Percentiles rank a stretch among this genome's conserved stretches.
phyloP scores from a whole-genome alignment of 345 rosid genomes.

The Cardamine chenopodiifolia region DNA sequence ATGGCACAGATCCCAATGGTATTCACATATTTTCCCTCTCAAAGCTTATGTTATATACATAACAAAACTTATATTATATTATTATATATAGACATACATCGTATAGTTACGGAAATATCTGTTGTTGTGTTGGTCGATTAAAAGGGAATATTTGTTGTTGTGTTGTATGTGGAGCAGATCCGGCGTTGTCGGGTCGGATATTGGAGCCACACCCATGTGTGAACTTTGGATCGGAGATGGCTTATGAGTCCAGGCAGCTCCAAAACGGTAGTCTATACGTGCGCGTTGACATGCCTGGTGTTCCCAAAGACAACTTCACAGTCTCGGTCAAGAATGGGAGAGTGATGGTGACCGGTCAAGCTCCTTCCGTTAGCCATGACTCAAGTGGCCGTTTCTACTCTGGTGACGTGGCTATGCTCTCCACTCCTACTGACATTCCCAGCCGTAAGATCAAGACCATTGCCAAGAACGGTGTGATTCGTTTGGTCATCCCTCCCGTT shows the following conservation, averaged over 20 bases:
- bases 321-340: constrained; percentile 22
- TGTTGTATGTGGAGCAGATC: neutral
- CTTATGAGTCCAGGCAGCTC: neutral
- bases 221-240: neutral
- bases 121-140: neutral
- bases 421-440: neutral
- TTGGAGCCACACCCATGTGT: neutral
- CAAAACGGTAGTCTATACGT: neutral
- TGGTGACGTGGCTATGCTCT: constrained; percentile 32
- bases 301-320: constrained; percentile 24
- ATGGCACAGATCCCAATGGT: constrained; percentile 20
- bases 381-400: constrained; percentile 17
- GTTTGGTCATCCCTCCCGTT: constrained; percentile 22
- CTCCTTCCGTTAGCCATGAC: constrained; percentile 25
- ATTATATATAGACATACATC: neutral
- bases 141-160: neutral
- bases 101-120: neutral
- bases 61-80: neutral
- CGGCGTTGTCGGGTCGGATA: neutral
- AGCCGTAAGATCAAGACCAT: constrained; percentile 18
- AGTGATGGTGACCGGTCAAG: constrained; percentile 23
- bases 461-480: constrained; percentile 15
- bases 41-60: neutral
- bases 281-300: constrained; percentile 11
- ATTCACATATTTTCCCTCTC: neutral